A percentile compares a stretch with the other conserved stretches of the same genome.
Evolutionary conservation across 331 rosid species (phyloP).

Genomic region (Malus hybrid): DNA sequence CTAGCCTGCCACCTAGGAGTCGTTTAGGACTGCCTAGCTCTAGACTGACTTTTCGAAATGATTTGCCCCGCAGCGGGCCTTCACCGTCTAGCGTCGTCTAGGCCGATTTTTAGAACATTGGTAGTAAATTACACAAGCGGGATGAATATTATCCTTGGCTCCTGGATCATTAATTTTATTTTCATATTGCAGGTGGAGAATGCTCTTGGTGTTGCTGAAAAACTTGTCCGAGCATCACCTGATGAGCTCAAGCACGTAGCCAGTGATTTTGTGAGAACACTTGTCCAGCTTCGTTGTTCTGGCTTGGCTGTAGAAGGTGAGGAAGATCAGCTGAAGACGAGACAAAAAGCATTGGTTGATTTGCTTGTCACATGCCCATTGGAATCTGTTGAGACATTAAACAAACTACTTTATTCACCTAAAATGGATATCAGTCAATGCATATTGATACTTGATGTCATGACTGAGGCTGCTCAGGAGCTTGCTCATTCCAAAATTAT

Average conservation of each 20-base stretch:
- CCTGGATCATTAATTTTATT: conserved; percentile 1
- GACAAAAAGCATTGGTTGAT: conserved; percentile 78
- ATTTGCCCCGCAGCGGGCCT: no score
- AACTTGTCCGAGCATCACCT: conserved; percentile 82
- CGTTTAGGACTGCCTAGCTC: no score
- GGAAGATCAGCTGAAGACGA: conserved; percentile 78
- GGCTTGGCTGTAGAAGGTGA: conserved; percentile 86
- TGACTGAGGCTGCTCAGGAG: conserved; percentile 94
- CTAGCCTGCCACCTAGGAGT: no score
- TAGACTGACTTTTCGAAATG: no score
- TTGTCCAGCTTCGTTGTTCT: conserved; percentile 85
- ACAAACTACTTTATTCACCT: conserved; percentile 79
- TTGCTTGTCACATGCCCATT: conserved; percentile 63
- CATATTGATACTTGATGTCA: conserved; percentile 80
- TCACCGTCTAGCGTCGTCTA: no score
- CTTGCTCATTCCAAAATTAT: conserved; percentile 55
- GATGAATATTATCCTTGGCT: not conserved
- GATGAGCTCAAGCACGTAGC: conserved; percentile 84
- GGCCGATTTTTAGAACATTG: no score
- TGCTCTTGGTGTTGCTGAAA: conserved; percentile 84
- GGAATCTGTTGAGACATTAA: conserved; percentile 62
- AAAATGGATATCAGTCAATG: conserved; percentile 85
- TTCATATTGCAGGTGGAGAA: conserved; percentile 57
- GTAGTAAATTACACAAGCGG: not conserved
- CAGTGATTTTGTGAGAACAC: conserved; percentile 68